Evolutionary conservation across 257 asterid genomes (phyloP).

Genomic region (Haberlea rhodopensis): DNA sequence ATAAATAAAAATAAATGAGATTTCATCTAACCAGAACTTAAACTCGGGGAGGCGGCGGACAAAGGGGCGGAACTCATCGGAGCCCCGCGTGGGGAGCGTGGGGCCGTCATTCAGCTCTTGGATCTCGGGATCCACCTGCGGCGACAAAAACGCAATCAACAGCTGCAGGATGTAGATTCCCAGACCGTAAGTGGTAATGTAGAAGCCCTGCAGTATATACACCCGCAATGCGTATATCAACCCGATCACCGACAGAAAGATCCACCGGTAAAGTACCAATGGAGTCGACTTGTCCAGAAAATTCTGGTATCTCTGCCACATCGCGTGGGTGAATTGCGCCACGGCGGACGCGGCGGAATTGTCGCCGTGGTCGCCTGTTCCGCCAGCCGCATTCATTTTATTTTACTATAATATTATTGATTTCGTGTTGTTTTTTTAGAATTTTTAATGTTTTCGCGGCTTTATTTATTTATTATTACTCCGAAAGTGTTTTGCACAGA

Average conservation of each 20-base stretch:
- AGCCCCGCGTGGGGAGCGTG: constrained; percentile 77
- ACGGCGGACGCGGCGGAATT: constrained; percentile 44
- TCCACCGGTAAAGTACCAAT: constrained; percentile 73
- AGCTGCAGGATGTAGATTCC: constrained; percentile 94
- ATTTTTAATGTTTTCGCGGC: neutral
- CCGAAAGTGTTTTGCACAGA: constrained; percentile 3
- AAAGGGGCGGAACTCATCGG: constrained; percentile 98
- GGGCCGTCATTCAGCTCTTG: constrained; percentile 62
- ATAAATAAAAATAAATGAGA: neutral
- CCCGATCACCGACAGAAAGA: constrained; percentile 58
- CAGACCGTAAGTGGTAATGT: constrained; percentile 82
- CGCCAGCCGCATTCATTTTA: constrained; percentile 67
- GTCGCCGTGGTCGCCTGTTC: constrained; percentile 42
- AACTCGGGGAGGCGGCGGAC: constrained; percentile 98
- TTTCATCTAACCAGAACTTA: constrained; percentile 73
- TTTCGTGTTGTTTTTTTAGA: too few species aligned
- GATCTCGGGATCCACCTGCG: constrained; percentile 96
- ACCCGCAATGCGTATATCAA: constrained; percentile 71
- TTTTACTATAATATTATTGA: too few species aligned
- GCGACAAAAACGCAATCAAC: constrained; percentile 86
- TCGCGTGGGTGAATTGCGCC: constrained; percentile 45
- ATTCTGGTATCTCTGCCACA: constrained; percentile 75
- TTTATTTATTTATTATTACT: neutral
- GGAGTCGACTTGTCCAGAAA: constrained; percentile 88
- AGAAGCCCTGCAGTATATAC: constrained; percentile 71